Base-by-base conservation (phyloP, 305 asterid genomes). In the Solanum hybrid region DNA sequence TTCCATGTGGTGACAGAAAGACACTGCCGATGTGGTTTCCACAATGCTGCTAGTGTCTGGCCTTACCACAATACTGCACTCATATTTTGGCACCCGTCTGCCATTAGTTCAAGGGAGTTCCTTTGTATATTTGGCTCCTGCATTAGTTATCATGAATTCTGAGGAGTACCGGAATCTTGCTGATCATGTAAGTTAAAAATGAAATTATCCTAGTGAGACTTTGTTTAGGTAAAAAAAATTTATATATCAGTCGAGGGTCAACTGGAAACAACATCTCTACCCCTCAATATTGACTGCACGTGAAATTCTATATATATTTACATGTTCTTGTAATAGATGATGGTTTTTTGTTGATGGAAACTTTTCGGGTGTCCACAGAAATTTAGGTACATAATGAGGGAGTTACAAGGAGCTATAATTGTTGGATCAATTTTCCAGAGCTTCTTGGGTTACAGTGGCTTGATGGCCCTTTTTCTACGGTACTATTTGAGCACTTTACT, bases 91-190 rank as follows among this genome's bases (percentile, higher is more conserved):
- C 84, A 96, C 98, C 87, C 96, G 99, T n/a, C 98, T 97, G 64
- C 99, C 99, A 5, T 90, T 97, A 92, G 98, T 97, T 92, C 99
- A 97, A 93, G 99, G 99, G 93, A 97, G 99, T 92, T 97, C 99
- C 8, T 97, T 97, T 92, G 98, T 96, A 88, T 97, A 93, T 93
- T 93, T 97, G 95, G 99, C 99, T 86, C 98, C 99, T 89, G 99
- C 98, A 82, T 92, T 97, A 87, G 98, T 92, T 90, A 94, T 97
- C 92, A 94, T 94, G 94, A 97, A 97, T 92, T 97, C 99, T 71
- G 95, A 96, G 80, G 99, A 97, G 89, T 94, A 92, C 91, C 95
- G 99, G 67, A 94, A 97, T 92, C 98, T 97, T 90, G 92, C 97
- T 79, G 98, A 95, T 90, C 94, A 97, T 93, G 99, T 97, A 95